Evolutionary conservation across 768 basidiomycete genomes (phyloP).

Genomic region (Mycena metata): DNA sequence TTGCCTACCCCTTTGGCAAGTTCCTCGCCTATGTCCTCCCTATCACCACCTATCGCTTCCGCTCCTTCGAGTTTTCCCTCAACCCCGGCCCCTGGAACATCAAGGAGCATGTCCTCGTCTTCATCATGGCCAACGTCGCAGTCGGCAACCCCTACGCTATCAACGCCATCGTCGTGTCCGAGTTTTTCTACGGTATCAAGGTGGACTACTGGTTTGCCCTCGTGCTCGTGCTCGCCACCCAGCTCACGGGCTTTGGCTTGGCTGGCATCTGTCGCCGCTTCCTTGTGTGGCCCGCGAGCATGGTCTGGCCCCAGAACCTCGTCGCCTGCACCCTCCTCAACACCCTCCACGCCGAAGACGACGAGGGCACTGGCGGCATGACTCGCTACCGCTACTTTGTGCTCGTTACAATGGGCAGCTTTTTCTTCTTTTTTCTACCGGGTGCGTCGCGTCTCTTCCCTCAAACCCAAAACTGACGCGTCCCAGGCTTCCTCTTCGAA

Average conservation of each 20-base stretch:
- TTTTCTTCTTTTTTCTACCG: slow-evolving; percentile 92
- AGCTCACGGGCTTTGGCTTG: slow-evolving; percentile 93
- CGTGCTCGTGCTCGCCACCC: slow-evolving; percentile 88
- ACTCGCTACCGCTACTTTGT: slow-evolving; percentile 88
- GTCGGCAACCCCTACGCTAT: slow-evolving; percentile 82
- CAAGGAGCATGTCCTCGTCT: slow-evolving; percentile 94
- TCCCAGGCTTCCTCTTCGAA: slow-evolving; percentile 92
- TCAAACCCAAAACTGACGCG: too few species aligned
- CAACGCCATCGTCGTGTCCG: slow-evolving; percentile 87
- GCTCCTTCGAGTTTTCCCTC: slow-evolving; percentile 76
- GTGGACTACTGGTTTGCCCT: slow-evolving; percentile 87
- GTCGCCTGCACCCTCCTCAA: slow-evolving; percentile 96
- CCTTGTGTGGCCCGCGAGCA: slow-evolving; percentile 95
- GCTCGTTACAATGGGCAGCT: slow-evolving; percentile 71
- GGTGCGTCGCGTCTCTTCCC: too few species aligned
- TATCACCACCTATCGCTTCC: slow-evolving; percentile 81
- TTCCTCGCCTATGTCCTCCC: slow-evolving; percentile 86
- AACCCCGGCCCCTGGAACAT: slow-evolving; percentile 99
- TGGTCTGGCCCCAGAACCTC: slow-evolving; percentile 98
- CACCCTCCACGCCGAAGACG: slow-evolving; percentile 96
- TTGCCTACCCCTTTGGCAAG: slow-evolving; percentile 94
- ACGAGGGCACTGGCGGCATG: slow-evolving; percentile 71
- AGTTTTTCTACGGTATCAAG: slow-evolving; percentile 78
- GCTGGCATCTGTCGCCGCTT: slow-evolving; percentile 92
- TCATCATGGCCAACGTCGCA: slow-evolving; percentile 93